Conservation (phyloP, 192 early-diverging fungal species). For the Linnemannia elongata region DNA sequence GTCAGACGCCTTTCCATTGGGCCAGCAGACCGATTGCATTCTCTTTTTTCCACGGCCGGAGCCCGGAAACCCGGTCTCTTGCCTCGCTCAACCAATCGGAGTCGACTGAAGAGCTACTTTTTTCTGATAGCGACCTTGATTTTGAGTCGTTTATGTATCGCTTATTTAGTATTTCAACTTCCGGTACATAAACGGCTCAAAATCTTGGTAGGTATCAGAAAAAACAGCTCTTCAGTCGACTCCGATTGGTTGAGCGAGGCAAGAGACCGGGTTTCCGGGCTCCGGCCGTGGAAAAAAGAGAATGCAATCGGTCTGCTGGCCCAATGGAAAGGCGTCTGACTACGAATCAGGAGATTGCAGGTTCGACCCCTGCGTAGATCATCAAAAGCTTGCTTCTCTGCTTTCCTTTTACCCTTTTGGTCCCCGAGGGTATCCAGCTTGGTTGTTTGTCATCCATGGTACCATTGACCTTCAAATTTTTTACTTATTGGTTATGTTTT, state of each 20-base stretch:
- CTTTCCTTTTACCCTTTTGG: background rate
- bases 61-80: background rate
- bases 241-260: background rate
- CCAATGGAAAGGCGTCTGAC: constrained; percentile 45
- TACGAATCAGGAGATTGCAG: constrained; percentile 47
- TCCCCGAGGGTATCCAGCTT: background rate
- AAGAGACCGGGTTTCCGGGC: background rate
- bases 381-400: constrained; percentile 8
- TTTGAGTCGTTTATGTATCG: background rate
- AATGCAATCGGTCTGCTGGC: constrained; percentile 16
- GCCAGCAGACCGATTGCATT: constrained; percentile 16
- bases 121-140: background rate
- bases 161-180: no score
- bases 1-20: constrained; percentile 43
- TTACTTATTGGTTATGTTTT: background rate
- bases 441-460: background rate
- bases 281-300: background rate
- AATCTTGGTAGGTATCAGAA: background rate
- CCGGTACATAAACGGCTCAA: background rate
- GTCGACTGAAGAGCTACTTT: background rate
- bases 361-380: constrained; percentile 44
- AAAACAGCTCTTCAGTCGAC: background rate
- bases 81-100: background rate
- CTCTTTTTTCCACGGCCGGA: background rate
- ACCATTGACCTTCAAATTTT: background rate